Conservation (phyloP, 306 rosid genomes). For the Crataegus laevigata region DNA sequence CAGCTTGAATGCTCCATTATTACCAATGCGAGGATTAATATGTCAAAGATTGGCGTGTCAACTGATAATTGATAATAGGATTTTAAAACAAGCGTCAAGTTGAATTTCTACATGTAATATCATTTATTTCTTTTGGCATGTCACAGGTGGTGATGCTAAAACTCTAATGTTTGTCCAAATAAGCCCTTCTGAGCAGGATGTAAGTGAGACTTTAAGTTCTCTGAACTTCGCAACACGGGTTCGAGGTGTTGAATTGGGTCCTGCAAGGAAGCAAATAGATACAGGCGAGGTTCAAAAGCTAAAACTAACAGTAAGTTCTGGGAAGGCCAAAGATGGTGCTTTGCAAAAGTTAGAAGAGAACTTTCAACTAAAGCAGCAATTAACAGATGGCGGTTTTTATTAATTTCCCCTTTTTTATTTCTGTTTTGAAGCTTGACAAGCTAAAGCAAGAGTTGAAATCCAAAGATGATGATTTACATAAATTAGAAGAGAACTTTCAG, state of each 20-base stretch:
- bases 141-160: constrained; percentile 23
- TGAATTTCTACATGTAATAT: not conserved
- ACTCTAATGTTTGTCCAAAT: constrained; percentile 25
- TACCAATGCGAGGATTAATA: not conserved
- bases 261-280: constrained; percentile 19
- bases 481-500: constrained; percentile 10
- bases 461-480: constrained; percentile 8
- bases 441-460: constrained; percentile 12
- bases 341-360: not conserved
- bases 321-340: not conserved
- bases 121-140: not conserved
- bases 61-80: not conserved
- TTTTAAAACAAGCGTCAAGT: not conserved
- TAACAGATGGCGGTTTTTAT: not conserved
- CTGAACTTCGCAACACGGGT: constrained; percentile 13
- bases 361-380: not conserved
- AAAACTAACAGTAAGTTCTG: constrained; percentile 3
- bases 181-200: constrained; percentile 17
- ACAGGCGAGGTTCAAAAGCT: constrained; percentile 8
- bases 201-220: constrained; percentile 15
- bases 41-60: not conserved
- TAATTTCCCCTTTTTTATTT: not conserved
- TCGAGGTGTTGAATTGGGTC: constrained; percentile 16
- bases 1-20: not conserved
- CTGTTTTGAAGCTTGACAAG: constrained; percentile 9